phyloP scores from a whole-genome alignment of 345 rosid genomes.

The Litchi chinensis region DNA sequence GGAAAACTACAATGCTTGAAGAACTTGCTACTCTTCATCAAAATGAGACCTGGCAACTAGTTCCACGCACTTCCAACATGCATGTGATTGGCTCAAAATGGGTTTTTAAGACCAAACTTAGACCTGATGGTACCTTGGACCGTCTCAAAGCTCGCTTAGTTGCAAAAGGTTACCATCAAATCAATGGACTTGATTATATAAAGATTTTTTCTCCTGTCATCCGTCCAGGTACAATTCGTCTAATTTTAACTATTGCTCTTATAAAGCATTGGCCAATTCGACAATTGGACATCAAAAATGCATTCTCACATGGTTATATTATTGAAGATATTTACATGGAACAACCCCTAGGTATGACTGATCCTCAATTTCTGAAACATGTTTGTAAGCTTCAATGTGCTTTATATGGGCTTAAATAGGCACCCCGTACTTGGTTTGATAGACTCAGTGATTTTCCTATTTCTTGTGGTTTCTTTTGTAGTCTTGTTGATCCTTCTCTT shows the following conservation, averaged over 20 bases:
- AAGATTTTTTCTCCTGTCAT: neutral
- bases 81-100: neutral
- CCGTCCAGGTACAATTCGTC: neutral
- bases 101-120: neutral
- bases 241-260: too few species aligned
- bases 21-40: neutral
- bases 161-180: neutral
- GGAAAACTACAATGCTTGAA: neutral
- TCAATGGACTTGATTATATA: neutral
- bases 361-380: neutral
- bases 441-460: neutral
- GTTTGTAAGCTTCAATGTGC: neutral
- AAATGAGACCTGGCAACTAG: neutral
- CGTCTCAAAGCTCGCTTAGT: neutral
- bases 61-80: neutral
- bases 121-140: neutral
- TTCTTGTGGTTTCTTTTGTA: neutral
- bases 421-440: constrained; percentile 14
- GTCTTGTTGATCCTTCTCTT: neutral
- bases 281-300: neutral
- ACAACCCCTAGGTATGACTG: neutral
- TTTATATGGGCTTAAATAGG: neutral
- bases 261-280: neutral
- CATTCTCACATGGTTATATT: neutral
- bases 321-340: neutral